These are phyloP conservation scores for Leucoagaricus sp. DNA, from an alignment of 1,284 basidiomycete genomes.

Conservation along the genomic window DNA sequence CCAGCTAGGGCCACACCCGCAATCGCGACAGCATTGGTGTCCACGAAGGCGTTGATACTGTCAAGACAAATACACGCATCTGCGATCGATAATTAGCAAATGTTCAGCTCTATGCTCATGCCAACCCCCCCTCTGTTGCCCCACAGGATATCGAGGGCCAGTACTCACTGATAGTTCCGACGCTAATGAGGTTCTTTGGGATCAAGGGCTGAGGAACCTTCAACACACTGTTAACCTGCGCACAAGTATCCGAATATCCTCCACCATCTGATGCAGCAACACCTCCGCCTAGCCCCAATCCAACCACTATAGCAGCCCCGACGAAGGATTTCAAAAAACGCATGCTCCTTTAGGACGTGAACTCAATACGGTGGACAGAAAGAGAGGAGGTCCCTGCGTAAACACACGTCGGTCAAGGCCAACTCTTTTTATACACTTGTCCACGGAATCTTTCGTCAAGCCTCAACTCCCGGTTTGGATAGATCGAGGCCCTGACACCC, in stretches of 20 bases:
- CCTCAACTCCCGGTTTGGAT: background rate
- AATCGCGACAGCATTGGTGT: conserved; percentile 30
- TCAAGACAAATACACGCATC: conserved; percentile 44
- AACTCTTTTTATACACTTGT: background rate
- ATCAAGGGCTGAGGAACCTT: conserved; percentile 28
- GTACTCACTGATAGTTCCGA: conserved; percentile 36
- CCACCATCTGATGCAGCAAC: background rate
- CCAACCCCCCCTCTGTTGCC: too few relatives aligned
- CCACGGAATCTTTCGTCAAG: too few relatives aligned
- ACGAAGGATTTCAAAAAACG: conserved; percentile 5
- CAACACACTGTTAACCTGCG: conserved; percentile 34
- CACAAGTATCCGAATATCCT: conserved; percentile 35
- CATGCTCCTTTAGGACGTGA: conserved; percentile 1
- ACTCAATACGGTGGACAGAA: background rate
- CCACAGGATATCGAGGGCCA: background rate
- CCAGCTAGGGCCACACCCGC: conserved; percentile 35
- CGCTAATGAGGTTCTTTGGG: conserved; percentile 18
- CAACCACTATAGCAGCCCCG: conserved; percentile 11
- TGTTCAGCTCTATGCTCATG: too few relatives aligned
- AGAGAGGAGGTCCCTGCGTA: background rate
- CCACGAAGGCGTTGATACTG: conserved; percentile 33
- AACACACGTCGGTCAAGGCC: background rate
- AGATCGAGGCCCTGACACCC: background rate
- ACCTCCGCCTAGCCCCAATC: conserved; percentile 3
- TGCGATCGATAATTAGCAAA: conserved; percentile 20